Evolutionary conservation across 768 basidiomycete genomes (phyloP).

Genomic region (Tricholoma matsutake): DNA sequence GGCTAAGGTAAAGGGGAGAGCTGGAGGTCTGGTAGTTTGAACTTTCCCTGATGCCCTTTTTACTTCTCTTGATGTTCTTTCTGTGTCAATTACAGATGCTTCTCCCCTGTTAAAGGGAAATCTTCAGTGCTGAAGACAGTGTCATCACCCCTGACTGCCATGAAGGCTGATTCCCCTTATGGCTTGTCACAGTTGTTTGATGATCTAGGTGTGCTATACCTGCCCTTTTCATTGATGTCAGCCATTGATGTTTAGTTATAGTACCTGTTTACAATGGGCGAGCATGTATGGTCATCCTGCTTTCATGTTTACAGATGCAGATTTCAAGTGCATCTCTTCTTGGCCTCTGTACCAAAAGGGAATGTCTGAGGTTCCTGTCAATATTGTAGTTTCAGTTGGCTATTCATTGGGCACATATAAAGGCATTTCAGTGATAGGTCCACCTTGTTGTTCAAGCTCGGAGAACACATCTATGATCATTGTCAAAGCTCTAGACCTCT

Average conservation of each 20-base stretch:
- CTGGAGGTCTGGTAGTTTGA: neutral
- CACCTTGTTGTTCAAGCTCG: no score
- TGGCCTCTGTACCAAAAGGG: neutral
- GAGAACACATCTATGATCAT: no score
- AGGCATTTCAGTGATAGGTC: neutral
- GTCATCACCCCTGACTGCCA: neutral
- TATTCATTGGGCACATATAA: neutral
- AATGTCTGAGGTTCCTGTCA: neutral
- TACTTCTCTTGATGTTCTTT: neutral
- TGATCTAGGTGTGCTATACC: neutral
- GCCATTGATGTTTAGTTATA: neutral
- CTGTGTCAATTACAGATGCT: no score
- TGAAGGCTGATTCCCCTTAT: neutral
- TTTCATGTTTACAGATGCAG: neutral
- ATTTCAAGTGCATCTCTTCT: neutral
- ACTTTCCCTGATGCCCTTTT: neutral
- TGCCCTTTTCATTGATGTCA: neutral
- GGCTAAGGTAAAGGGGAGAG: neutral
- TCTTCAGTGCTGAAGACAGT: neutral
- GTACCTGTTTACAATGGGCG: conserved; percentile 1
- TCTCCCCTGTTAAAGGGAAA: neutral
- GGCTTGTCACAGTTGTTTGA: neutral
- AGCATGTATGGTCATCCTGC: neutral
- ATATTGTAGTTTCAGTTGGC: neutral
- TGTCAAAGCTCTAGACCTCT: no score